Percentiles rank a stretch among this genome's conserved stretches.
These are phyloP conservation scores for Cutaneotrichosporon mucoides DNA, from an alignment of 1,284 basidiomycete species.

Conservation along the genomic window DNA sequence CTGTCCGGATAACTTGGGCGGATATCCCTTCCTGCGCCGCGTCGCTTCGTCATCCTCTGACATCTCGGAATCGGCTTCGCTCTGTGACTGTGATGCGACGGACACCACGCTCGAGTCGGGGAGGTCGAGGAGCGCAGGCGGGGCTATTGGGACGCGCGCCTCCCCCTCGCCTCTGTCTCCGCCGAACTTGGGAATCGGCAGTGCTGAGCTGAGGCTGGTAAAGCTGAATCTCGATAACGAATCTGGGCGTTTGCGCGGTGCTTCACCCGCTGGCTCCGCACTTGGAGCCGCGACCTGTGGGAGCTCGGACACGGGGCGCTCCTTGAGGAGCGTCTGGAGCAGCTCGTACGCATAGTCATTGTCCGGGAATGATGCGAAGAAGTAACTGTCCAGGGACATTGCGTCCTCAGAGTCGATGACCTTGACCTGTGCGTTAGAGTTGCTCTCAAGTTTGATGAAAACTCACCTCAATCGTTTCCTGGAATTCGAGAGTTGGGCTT, in stretches of 20 bases:
- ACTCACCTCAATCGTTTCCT: constrained; percentile 72
- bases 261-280: not conserved
- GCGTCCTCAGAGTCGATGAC: constrained; percentile 79
- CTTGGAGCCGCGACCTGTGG: constrained; percentile 26
- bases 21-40: constrained; percentile 27
- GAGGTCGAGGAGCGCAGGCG: constrained; percentile 15
- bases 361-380: constrained; percentile 78
- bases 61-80: constrained; percentile 3
- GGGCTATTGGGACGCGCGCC: constrained; percentile 12
- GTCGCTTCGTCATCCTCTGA: constrained; percentile 10
- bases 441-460: no score
- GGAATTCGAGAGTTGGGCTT: constrained; percentile 84
- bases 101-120: constrained; percentile 15
- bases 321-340: constrained; percentile 67
- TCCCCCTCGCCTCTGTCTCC: not conserved
- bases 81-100: not conserved
- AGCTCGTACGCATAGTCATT: constrained; percentile 67
- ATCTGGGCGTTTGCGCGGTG: no score
- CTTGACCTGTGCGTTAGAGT: constrained; percentile 54
- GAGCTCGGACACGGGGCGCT: constrained; percentile 49
- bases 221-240: not conserved
- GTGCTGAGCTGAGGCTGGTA: not conserved
- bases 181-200: constrained; percentile 13
- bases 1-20: constrained; percentile 33
- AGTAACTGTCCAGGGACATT: constrained; percentile 75